phyloP scores from a whole-genome alignment of 202 grass and related monocot species.

The Schoenoplectus tabernaemontani region DNA sequence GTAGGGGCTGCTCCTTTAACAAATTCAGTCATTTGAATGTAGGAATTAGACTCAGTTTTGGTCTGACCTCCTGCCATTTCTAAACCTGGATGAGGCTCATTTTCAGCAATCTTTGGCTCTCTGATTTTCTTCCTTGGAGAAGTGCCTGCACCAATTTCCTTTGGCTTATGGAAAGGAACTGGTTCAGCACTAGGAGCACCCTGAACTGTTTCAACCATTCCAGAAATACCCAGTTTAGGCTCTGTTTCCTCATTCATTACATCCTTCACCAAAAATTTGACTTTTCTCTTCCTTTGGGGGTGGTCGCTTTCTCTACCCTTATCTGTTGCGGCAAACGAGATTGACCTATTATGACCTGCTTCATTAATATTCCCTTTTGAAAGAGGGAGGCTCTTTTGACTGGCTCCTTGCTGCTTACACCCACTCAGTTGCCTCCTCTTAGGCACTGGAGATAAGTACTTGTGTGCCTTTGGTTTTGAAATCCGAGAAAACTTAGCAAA shows the following conservation, averaged over 20 bases:
- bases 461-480: slow-evolving; percentile 38
- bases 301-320: not conserved
- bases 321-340: not conserved
- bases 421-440: slow-evolving; percentile 70
- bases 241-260: slow-evolving; percentile 21
- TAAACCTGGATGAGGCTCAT: not conserved
- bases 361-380: slow-evolving; percentile 24
- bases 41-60: not conserved
- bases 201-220: not conserved
- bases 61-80: not conserved
- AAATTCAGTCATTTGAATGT: not conserved
- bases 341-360: not conserved
- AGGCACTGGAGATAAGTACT: slow-evolving; percentile 65
- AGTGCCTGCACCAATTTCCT: not conserved
- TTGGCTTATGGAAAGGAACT: not conserved
- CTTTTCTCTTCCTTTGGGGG: slow-evolving; percentile 36
- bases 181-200: not conserved
- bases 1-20: slow-evolving; percentile 8
- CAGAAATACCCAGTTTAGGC: not conserved
- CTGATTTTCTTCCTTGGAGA: slow-evolving; percentile 14
- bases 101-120: not conserved
- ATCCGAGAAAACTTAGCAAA: slow-evolving; percentile 6
- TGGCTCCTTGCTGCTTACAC: slow-evolving; percentile 51
- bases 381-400: slow-evolving; percentile 25
- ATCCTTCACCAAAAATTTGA: slow-evolving; percentile 30